phyloP scores from a whole-genome alignment of 192 early-diverging fungal genomes.

The Coemansia sp. region DNA sequence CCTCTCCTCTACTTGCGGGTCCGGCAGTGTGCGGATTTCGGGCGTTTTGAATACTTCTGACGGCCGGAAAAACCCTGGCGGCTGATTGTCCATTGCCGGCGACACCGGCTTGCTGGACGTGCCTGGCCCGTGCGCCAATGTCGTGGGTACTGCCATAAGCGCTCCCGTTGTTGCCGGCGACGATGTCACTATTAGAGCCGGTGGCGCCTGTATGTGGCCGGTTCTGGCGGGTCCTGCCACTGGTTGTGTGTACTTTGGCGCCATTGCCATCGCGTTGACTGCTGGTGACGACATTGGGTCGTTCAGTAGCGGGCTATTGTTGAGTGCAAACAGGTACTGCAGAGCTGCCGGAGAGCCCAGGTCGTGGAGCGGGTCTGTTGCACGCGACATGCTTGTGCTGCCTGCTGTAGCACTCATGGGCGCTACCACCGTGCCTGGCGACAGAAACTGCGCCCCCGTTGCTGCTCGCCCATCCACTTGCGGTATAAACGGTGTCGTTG shows the following conservation, averaged over 20 bases:
- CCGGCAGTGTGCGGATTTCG: constrained; percentile 29
- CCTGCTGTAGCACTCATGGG: constrained; percentile 11
- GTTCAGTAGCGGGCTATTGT: constrained; percentile 32
- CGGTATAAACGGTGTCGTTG: constrained; percentile 51
- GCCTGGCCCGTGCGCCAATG: constrained; percentile 5
- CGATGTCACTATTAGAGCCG: constrained; percentile 21
- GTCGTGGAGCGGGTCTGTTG: constrained; percentile 46
- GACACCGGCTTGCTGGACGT: constrained; percentile 9
- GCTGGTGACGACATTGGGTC: constrained; percentile 25
- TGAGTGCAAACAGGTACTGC: constrained; percentile 43
- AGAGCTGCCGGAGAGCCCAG: constrained; percentile 41
- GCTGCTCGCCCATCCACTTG: constrained; percentile 33
- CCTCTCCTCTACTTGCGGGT: constrained; percentile 6
- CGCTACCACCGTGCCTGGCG: constrained; percentile 7
- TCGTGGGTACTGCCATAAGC: constrained; percentile 7
- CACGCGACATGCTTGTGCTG: constrained; percentile 18
- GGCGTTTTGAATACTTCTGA: constrained; percentile 48
- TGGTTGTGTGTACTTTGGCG: constrained; percentile 17
- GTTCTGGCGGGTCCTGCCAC: neutral
- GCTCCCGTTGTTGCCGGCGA: constrained; percentile 14
- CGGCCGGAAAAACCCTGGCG: constrained; percentile 39
- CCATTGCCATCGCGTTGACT: constrained; percentile 10
- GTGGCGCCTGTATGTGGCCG: constrained; percentile 11
- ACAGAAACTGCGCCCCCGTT: constrained; percentile 22
- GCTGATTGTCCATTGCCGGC: constrained; percentile 9